Base-by-base conservation (phyloP, 177 flowering plant genomes). In the Vitis hybrid region DNA sequence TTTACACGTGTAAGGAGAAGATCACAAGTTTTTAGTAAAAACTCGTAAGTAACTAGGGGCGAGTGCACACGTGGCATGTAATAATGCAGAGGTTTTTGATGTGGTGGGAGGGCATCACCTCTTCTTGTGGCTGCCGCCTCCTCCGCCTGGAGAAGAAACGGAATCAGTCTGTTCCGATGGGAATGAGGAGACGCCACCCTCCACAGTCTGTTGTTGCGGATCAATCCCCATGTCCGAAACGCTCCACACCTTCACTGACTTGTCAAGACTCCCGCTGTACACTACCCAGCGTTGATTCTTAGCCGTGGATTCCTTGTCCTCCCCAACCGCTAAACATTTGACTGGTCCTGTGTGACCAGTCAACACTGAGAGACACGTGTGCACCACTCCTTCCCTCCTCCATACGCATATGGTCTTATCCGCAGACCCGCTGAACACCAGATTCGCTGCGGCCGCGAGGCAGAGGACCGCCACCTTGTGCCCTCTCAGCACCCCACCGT, bases 191-290 rank as follows among this genome's bases (percentile, higher is more conserved):
- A 11, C 0, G 24, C 51, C 56, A 35, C 40, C 56, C 2, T 54
- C 40, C 48, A 72, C 67, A 52, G 60, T 48, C 52, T 60, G 56
- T 55, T 67, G 64, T 27, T 74, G 74, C 74, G 63, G 2, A 50
- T 81, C 90, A 7, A 74, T 74, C 5, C 84, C 79, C 40, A 49
- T 68, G 77, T 88, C 93, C 9, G 85, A 82, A 52, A 92, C 87
- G 64, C 82, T 80, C 97, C 97, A 93, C 15, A 93, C 97, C 81
- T 93, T 93, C 17, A 93, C 92, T 1, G 95, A 85, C 75, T 90
- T 91, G 60, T 93, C 98, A 2, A 90, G 85, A 61, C 97, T 91
- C 14, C 91, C 97, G 60, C 93, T 90, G 68, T 88, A 91, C 55
- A 92, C 78, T 6, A 85, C 75, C 88, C 90, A 88, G 65, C 82